Conservation (phyloP, 495 filamentous ascomycete genomes). For the Penicillium canescens region DNA sequence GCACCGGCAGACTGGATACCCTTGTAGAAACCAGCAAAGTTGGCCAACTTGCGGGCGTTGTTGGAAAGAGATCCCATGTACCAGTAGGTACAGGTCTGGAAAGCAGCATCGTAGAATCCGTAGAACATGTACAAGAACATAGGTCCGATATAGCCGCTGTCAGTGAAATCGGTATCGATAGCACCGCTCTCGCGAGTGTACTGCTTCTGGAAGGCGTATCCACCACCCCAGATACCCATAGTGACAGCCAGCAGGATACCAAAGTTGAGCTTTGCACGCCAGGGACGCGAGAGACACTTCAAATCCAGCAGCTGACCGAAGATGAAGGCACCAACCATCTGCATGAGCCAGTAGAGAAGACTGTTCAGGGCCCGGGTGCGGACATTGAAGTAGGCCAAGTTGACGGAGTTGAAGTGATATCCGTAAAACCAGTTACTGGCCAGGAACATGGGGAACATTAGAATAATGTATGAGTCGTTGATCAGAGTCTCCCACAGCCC, state of each 20-base stretch:
- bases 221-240: conserved; percentile 84
- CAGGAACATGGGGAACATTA: conserved; percentile 84
- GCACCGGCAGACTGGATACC: conserved; percentile 94
- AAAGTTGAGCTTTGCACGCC: conserved; percentile 74
- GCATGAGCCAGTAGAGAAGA: conserved; percentile 81
- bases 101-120: conserved; percentile 84
- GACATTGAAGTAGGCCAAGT: conserved; percentile 72
- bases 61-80: conserved; percentile 92
- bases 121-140: conserved; percentile 96
- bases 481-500: conserved; percentile 76
- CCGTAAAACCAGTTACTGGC: conserved; percentile 55
- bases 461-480: conserved; percentile 73
- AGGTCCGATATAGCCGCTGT: conserved; percentile 69
- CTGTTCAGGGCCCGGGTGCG: conserved; percentile 83
- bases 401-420: conserved; percentile 55
- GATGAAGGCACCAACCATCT: conserved; percentile 80
- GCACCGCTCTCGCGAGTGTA: conserved; percentile 57
- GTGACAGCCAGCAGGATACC: conserved; percentile 69
- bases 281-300: conserved; percentile 60
- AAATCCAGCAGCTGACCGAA: conserved; percentile 78
- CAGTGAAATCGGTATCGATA: conserved; percentile 61
- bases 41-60: conserved; percentile 87
- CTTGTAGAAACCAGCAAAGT: conserved; percentile 95
- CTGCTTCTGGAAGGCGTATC: conserved; percentile 72
- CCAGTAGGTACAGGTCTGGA: conserved; percentile 89